phyloP scores from a whole-genome alignment of 345 rosid species.

The Brassica napus region Da-Ae NC_063449.1:46373001-46373500 shows the following conservation, averaged over 20 bases:
- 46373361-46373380: background rate
- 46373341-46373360: too few relatives aligned
- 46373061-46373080: slow-evolving; percentile 41
- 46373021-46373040: slow-evolving; percentile 24
- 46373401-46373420: background rate
- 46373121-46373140: slow-evolving; percentile 46
- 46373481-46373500: slow-evolving; percentile 43
- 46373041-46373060: slow-evolving; percentile 34
- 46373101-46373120: slow-evolving; percentile 43
- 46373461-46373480: slow-evolving; percentile 43
- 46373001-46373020: slow-evolving; percentile 1
- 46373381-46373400: background rate
- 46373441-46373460: slow-evolving; percentile 48
- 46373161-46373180: too few relatives aligned
- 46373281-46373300: background rate
- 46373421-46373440: slow-evolving; percentile 46
- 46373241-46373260: background rate
- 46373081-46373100: slow-evolving; percentile 41
- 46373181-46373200: background rate
- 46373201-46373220: background rate
- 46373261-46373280: background rate
- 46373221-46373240: too few relatives aligned
- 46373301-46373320: too few relatives aligned
- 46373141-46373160: slow-evolving; percentile 32
- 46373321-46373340: too few relatives aligned